Percentiles rank a stretch among this genome's conserved stretches.
phyloP scores from a whole-genome alignment of 768 basidiomycete genomes.

The Trametes sanguinea region DNA sequence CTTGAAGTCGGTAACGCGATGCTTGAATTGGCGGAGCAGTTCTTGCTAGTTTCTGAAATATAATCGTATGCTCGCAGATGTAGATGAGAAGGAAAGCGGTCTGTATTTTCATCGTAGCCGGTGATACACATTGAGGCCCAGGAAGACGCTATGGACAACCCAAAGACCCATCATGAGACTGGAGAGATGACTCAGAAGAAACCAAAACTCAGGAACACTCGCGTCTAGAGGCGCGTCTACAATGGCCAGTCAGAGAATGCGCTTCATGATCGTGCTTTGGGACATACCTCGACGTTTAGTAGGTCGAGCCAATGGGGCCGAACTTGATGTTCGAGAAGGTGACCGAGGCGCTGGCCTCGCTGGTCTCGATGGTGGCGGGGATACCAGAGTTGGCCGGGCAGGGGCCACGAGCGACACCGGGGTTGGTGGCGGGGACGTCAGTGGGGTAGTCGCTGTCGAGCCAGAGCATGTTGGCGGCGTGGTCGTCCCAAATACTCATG shows the following conservation, averaged over 20 bases:
- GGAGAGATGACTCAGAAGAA: background rate
- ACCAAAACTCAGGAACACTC: background rate
- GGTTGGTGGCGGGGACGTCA: slow-evolving; percentile 30
- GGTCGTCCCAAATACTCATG: slow-evolving; percentile 56
- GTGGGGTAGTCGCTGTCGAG: slow-evolving; percentile 34
- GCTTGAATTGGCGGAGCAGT: too few species aligned
- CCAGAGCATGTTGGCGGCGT: slow-evolving; percentile 41
- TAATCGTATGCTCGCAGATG: background rate
- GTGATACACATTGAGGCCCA: slow-evolving; percentile 1
- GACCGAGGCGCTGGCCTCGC: slow-evolving; percentile 43
- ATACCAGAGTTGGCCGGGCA: slow-evolving; percentile 51
- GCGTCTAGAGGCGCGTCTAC: background rate
- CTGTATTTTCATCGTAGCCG: background rate
- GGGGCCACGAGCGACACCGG: slow-evolving; percentile 52
- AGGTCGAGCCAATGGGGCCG: slow-evolving; percentile 52
- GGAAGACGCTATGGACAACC: slow-evolving; percentile 1
- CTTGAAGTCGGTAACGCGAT: background rate
- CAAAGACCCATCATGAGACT: background rate
- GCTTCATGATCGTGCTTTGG: too few species aligned
- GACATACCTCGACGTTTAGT: slow-evolving; percentile 7
- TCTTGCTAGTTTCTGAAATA: too few species aligned
- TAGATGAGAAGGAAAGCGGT: background rate
- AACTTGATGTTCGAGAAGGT: slow-evolving; percentile 58
- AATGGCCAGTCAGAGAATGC: background rate
- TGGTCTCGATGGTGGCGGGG: slow-evolving; percentile 45